Evolutionary conservation across 2,329 filamentous ascomycete species (phyloP).

Genomic region (Alternaria sp.): DNA sequence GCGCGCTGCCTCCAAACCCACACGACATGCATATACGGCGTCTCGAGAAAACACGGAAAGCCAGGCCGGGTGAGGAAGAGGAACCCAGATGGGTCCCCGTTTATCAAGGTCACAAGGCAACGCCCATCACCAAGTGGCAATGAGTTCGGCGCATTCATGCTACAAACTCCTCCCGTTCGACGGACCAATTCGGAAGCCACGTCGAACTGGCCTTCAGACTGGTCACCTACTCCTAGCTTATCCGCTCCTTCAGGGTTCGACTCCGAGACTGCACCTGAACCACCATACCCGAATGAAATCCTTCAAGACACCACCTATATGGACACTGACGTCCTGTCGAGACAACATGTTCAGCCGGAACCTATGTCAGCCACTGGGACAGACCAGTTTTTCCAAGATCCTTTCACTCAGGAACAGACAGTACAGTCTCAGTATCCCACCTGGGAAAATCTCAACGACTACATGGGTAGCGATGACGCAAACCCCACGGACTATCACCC

Average conservation of each 20-base stretch:
- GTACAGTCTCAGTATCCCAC: conserved; percentile 32
- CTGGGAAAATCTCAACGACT: conserved; percentile 36
- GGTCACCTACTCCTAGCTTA: conserved; percentile 36
- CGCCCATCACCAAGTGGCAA: conserved; percentile 38
- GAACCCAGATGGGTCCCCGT: conserved; percentile 41
- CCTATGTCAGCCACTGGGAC: conserved; percentile 26
- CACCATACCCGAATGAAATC: conserved; percentile 33
- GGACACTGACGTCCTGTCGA: conserved; percentile 28
- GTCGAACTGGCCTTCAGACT: conserved; percentile 30
- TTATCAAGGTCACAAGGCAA: conserved; percentile 38
- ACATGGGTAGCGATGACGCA: conserved; percentile 28
- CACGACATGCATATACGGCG: conserved; percentile 40
- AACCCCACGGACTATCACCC: conserved; percentile 32
- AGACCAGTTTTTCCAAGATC: conserved; percentile 34
- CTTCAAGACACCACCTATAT: conserved; percentile 29
- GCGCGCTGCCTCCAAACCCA: conserved; percentile 39
- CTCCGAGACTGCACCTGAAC: conserved; percentile 37
- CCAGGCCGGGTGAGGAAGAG: conserved; percentile 41
- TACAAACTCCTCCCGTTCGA: conserved; percentile 25
- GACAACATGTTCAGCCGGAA: conserved; percentile 17
- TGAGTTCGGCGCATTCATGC: conserved; percentile 37
- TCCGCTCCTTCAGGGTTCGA: conserved; percentile 34
- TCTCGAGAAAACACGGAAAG: conserved; percentile 46
- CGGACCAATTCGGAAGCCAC: conserved; percentile 23
- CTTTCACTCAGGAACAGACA: conserved; percentile 34